Conservation (phyloP, 257 asterid genomes). For the Paulownia fortunei region DNA sequence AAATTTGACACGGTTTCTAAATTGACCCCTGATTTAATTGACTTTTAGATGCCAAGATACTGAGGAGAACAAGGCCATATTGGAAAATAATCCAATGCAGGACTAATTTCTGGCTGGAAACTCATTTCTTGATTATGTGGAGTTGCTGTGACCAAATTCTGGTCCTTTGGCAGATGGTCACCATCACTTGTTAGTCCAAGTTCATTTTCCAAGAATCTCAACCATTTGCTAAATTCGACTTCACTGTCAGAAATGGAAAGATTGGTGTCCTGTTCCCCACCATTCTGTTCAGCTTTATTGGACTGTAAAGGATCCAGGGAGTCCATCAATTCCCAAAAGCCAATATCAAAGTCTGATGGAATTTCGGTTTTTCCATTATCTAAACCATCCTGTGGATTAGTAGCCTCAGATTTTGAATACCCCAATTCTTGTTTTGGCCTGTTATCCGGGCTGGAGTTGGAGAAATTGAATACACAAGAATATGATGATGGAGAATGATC, state of each 20-base stretch:
- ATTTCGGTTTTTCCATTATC: conserved; percentile 36
- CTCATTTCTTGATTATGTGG: conserved; percentile 16
- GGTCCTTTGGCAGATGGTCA: conserved; percentile 2
- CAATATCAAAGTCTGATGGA: conserved; percentile 47
- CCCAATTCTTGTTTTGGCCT: neutral
- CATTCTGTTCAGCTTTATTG: neutral
- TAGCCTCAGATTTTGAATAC: neutral
- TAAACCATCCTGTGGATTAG: no score
- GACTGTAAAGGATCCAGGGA: conserved; percentile 25
- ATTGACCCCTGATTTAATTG: neutral
- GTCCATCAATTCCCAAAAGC: conserved; percentile 54
- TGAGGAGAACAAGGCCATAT: conserved; percentile 43
- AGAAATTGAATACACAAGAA: conserved; percentile 37
- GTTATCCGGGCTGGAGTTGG: conserved; percentile 20
- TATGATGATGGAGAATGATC: conserved; percentile 37
- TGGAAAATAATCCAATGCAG: conserved; percentile 38
- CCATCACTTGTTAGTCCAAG: conserved; percentile 44
- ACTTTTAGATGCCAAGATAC: conserved; percentile 18
- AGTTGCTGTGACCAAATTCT: neutral
- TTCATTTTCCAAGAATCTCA: conserved; percentile 58
- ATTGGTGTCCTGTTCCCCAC: neutral
- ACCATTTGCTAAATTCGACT: conserved; percentile 43
- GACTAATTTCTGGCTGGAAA: conserved; percentile 30
- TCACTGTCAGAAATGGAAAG: neutral
- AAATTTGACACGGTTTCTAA: conserved; percentile 17